Conservation (phyloP, 1,139 yeast genomes). For the Maudiozyma humilis region DNA sequence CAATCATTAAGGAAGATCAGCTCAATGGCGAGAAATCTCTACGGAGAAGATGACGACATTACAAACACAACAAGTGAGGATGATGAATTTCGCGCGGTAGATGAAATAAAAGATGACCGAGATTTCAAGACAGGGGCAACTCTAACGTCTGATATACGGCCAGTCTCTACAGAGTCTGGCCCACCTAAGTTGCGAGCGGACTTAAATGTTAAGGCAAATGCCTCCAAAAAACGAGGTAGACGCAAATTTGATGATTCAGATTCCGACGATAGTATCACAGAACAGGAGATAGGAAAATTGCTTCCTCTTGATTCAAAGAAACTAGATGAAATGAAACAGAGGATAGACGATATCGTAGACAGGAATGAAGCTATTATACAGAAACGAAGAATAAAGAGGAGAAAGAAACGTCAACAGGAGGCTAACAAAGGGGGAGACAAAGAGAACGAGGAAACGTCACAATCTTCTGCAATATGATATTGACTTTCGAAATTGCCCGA, state of each 20-base stretch:
- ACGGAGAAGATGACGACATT: background rate
- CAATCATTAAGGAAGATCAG: background rate
- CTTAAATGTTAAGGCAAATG: too few relatives aligned
- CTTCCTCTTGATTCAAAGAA: slow-evolving; percentile 5
- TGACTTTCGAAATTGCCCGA: too few relatives aligned
- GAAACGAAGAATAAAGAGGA: background rate
- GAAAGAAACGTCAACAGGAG: background rate
- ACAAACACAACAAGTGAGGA: background rate
- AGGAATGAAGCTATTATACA: background rate
- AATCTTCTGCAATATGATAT: too few relatives aligned
- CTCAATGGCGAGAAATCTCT: background rate
- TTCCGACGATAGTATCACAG: slow-evolving; percentile 2
- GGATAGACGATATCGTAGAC: slow-evolving; percentile 6
- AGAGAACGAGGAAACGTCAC: background rate
- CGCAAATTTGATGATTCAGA: background rate
- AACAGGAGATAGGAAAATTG: slow-evolving; percentile 6
- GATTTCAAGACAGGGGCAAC: too few relatives aligned
- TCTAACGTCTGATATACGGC: too few relatives aligned
- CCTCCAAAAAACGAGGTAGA: background rate
- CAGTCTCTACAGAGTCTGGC: background rate
- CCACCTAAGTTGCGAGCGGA: background rate
- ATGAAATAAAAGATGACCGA: too few relatives aligned
- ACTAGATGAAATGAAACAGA: slow-evolving; percentile 4
- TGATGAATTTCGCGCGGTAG: background rate
- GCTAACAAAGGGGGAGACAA: background rate